Evolutionary conservation across 2,329 filamentous ascomycete genomes (phyloP), one percentile per base, ranked within the genome.

Genomic region (Zymoseptoria brevis): DNA sequence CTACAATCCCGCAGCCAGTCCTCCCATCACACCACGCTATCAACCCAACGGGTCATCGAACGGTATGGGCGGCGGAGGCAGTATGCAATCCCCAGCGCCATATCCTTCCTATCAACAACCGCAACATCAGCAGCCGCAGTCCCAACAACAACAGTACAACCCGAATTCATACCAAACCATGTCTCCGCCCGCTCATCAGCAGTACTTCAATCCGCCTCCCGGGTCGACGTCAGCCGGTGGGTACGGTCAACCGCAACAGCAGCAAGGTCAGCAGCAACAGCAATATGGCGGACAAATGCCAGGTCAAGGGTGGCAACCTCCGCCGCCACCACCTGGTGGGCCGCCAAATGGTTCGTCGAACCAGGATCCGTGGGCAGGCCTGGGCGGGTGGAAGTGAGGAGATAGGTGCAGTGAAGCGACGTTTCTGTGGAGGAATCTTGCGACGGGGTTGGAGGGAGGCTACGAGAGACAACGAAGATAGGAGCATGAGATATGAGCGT

Each of bases 191-290:
- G 81, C 87, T 2, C 83, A 81, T 45, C 85, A 88, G 69, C 70
- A 75, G 70, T 77, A 76, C 77, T 79, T 78, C 73, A 77, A 74
- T 3, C 78, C 79, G 73, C 79, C 75, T 56, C 75, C 77, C 1
- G 63, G 64, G 24, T 69, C 69, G 50, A 71, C 71, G 30, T 73
- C 75, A 13, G 81, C 80, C 57, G 81, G 83, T 13, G 76, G 77
- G 0, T 83, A 83, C 3, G 85, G 85, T 62, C 81, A 87, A 45
- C 84, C 83, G 4, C 84, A 84, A 2, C 77, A 76, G n/a, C 72
- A 67, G 30, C 60, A 58, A 21, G 57, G 58, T 41, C 74, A 75
- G 64, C 21, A 48, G 66, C 73, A 65, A 71, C 72, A 62, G 67
- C 73, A 66, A 63, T 72, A 64, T 72, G 66, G 58, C 26, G 56